Conservation (phyloP, 2,329 filamentous ascomycete genomes). For the Albifimbria verrucaria region DNA sequence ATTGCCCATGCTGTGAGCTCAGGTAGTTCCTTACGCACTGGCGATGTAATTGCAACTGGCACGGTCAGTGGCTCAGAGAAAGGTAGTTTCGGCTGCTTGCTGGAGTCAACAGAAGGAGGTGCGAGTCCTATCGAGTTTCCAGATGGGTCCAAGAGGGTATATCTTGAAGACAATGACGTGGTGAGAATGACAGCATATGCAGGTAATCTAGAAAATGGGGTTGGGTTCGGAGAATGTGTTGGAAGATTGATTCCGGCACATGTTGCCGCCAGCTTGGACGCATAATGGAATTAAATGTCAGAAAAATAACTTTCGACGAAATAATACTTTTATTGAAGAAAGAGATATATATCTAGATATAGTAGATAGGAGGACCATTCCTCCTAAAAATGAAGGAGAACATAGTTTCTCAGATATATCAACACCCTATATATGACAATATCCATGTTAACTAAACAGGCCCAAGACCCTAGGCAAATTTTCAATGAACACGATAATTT, state of each 20-base stretch:
- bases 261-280: too few relatives aligned
- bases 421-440: too few relatives aligned
- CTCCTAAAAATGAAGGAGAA: too few relatives aligned
- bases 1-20: constrained; percentile 10
- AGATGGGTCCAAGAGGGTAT: constrained; percentile 29
- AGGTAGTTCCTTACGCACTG: constrained; percentile 32
- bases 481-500: too few relatives aligned
- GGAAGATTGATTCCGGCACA: constrained; percentile 14
- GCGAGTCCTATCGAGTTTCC: constrained; percentile 21
- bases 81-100: constrained; percentile 34
- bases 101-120: constrained; percentile 36
- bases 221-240: constrained; percentile 35
- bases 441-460: too few relatives aligned
- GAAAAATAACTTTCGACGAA: too few relatives aligned
- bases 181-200: constrained; percentile 32
- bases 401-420: too few relatives aligned
- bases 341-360: too few relatives aligned
- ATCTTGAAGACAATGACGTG: constrained; percentile 37
- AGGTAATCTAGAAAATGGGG: constrained; percentile 38
- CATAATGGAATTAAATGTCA: too few relatives aligned
- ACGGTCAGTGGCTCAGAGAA: constrained; percentile 34
- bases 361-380: too few relatives aligned
- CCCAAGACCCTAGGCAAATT: too few relatives aligned
- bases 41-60: constrained; percentile 39
- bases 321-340: too few relatives aligned